Percentiles rank a stretch among this genome's conserved stretches.
phyloP scores from a whole-genome alignment of 306 rosid genomes.

The Trichosanthes truncata region DNA sequence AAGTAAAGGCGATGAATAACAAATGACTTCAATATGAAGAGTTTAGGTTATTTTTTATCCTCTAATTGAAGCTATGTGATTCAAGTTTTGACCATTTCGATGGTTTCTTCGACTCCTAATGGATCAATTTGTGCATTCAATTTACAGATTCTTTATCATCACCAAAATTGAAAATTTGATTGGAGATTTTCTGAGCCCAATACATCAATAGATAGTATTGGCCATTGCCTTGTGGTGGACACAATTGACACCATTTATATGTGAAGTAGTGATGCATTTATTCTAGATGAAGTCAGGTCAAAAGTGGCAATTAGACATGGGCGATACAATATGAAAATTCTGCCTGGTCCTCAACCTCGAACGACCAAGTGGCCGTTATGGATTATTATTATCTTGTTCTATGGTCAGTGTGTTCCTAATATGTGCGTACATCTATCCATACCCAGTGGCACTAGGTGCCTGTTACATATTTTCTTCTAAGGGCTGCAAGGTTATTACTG shows the following conservation, averaged over 20 bases:
- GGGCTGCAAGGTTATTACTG: constrained; percentile 53
- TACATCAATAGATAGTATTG: neutral
- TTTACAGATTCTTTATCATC: constrained; percentile 2
- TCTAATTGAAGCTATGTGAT: neutral
- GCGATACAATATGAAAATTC: constrained; percentile 57
- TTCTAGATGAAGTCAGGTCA: constrained; percentile 59
- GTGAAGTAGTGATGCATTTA: constrained; percentile 32
- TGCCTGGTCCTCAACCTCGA: constrained; percentile 79
- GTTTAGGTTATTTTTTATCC: neutral
- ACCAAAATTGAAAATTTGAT: neutral
- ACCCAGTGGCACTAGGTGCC: too few relatives aligned
- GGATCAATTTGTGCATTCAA: neutral
- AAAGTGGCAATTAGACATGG: constrained; percentile 58
- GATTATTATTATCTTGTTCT: too few relatives aligned
- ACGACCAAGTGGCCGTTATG: constrained; percentile 71
- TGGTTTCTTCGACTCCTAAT: neutral
- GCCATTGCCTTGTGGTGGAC: neutral
- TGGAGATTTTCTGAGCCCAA: neutral
- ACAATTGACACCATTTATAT: constrained; percentile 10
- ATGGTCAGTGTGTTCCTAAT: too few relatives aligned
- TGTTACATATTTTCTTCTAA: constrained; percentile 74
- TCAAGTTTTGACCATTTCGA: neutral
- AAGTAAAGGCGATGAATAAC: too few relatives aligned
- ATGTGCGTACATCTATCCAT: too few relatives aligned
- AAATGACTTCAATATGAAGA: neutral